Conservation (phyloP, 2,329 filamentous ascomycete species). For the Diaporthe australafricana region DNA sequence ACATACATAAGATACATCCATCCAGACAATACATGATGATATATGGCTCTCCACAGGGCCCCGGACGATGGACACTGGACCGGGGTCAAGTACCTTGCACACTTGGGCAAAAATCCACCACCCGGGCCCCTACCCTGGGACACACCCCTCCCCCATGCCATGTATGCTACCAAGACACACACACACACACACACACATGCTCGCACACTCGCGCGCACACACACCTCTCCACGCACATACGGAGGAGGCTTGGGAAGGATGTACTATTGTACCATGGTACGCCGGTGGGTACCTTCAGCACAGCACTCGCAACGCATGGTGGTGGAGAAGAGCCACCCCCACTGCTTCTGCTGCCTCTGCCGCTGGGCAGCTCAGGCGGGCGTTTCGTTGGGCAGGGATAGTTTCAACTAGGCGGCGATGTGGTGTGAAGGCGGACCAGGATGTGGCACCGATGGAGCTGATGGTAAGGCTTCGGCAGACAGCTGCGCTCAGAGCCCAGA, state of each 20-base stretch:
- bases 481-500: conserved; percentile 5
- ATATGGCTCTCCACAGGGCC: conserved; percentile 23
- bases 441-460: conserved; percentile 29
- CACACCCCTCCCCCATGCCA: conserved; percentile 25
- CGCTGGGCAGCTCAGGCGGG: conserved; percentile 24
- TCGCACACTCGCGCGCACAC: neutral
- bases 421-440: conserved; percentile 30
- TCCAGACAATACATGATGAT: conserved; percentile 29
- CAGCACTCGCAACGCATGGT: neutral
- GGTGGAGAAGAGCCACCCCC: conserved; percentile 25
- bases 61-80: conserved; percentile 21
- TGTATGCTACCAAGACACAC: conserved; percentile 21
- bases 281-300: neutral
- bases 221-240: neutral
- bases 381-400: conserved; percentile 29
- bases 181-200: conserved; percentile 3
- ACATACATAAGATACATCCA: conserved; percentile 26
- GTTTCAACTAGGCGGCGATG: conserved; percentile 12
- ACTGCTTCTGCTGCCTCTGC: conserved; percentile 12
- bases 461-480: conserved; percentile 20
- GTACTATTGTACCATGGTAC: conserved; percentile 21
- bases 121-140: conserved; percentile 8
- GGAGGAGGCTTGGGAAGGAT: neutral
- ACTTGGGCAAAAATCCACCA: conserved; percentile 34
- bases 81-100: conserved; percentile 29